Base-by-base conservation (phyloP, 352 stramenopile species). In the Pythium dissotocum region DNA sequence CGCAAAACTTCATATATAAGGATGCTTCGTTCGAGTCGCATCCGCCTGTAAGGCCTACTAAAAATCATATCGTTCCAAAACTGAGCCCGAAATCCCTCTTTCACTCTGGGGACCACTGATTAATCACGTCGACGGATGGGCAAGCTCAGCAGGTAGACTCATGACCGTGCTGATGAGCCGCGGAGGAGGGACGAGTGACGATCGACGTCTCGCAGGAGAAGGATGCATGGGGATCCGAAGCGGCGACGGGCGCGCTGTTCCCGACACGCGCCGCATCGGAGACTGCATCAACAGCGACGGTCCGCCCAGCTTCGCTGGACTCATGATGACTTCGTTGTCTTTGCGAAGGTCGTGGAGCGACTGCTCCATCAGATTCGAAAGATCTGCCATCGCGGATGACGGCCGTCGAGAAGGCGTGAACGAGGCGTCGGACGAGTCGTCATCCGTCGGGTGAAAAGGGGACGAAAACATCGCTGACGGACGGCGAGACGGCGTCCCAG, bases 311-410 rank as follows among this genome's bases (percentile, higher is more conserved):
- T 64, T 46, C 18, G 59, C 14, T 8, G 59, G 67, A 5, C 46
- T 18, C 38, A 63, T 30, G 26, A 66, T 35, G 8, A 40, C 40
- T 57, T 76, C 69, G 26, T 71, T 71, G 12, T 90, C 82, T 26
- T 84, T 89, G 6, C 80, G 80, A 28, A 93, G 76, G 42, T 72
- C 84, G 2, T 86, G 73, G 24, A 94, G 71, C 13, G 84, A 92
- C 21, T 91, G 76, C 58, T 94, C 83, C 87, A 94, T 93, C 14
- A 91, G 72, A 70, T 73, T 87, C 18, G 86, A 93, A 6, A 93
- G 67, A 63, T 93, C 84, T 6, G 82, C 76, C 80, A 93, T 93
- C 46, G 83, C 83, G n/a, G 78, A 88, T 0, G 79, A 88, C 14
- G 80, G 77, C 21, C 81, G 79, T 32, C 77, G 76, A 8, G 74